Evolutionary conservation across 2,329 filamentous ascomycete species (phyloP).

Genomic region (Colletotrichum magnum): DNA sequence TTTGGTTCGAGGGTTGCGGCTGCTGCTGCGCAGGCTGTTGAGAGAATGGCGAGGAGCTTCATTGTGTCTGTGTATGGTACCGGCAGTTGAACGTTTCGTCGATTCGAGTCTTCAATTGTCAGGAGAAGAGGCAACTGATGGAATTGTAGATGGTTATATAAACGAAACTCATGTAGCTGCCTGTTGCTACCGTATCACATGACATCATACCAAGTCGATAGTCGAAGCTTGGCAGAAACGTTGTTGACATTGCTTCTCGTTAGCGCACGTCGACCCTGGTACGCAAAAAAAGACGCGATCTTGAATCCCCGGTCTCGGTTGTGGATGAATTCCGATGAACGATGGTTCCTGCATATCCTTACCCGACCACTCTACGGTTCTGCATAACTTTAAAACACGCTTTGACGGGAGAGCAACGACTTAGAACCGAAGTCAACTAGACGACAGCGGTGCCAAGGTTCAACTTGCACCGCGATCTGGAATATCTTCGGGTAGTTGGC

Average conservation of each 20-base stretch:
- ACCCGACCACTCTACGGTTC: no score
- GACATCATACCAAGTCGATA: conserved; percentile 2
- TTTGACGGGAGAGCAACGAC: no score
- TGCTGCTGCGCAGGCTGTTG: background rate
- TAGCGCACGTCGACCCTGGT: background rate
- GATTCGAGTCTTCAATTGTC: background rate
- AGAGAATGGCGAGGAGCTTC: background rate
- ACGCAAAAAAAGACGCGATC: no score
- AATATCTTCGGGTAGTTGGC: background rate
- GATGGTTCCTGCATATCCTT: no score
- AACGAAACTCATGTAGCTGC: background rate
- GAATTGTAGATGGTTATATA: background rate
- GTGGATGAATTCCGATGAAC: no score
- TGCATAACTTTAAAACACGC: no score
- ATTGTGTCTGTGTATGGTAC: no score
- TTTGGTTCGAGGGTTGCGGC: conserved; percentile 42
- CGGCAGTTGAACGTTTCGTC: no score
- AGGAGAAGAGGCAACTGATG: background rate
- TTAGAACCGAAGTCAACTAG: no score
- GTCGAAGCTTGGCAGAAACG: background rate
- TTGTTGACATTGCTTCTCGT: background rate
- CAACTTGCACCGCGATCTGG: background rate
- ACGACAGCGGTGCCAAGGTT: no score
- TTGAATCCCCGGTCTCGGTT: no score
- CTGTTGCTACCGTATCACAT: background rate